Evolutionary conservation across 768 basidiomycete genomes (phyloP), one percentile per base, ranked within the genome.

Genomic region (Tricholoma furcatifolium): DNA sequence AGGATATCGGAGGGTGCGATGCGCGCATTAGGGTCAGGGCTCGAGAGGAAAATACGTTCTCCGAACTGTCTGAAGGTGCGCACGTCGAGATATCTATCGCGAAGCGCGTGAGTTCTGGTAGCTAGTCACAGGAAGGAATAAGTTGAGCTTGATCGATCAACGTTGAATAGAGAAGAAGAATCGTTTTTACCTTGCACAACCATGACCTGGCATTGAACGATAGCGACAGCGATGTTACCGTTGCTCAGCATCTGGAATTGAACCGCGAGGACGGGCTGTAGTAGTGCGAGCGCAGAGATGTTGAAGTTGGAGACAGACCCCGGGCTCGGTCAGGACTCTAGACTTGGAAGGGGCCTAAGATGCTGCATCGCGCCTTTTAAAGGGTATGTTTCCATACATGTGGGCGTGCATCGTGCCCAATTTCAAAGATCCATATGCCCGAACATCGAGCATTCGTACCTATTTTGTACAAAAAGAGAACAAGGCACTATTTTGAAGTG

Each of bases 121-220:
- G 82, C 87, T 88, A 47, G 40, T 18, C 1, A 7, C 15, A 4
- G 20, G 6, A 1, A 4, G 20, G 6, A 1, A 10, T 30, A 20
- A 10, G 35, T 20, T 39, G 2, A 35, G 43, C 27, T 27, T 7
- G 7, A 51, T 21, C 21, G 18, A 24, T 44, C 55, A 57, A 59
- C 54, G 38, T 42, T 43, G 47, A 12, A 31, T 32, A 47, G 31
- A 23, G 6, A 1, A 38, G n/a, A 21, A 24, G 5, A 35, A 30
- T n/a, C 40, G 40, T 23, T 51, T 67, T 51, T 60, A 85, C 87
- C 81, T 81, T 85, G 82, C 21, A 88, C 82, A 55, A 89, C 65
- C 74, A 79, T 80, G 31, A 89, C 81, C 63, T 83, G 80, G 60
- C 79, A 81, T 58, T 83, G 81, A 42, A 88, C 83, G 53, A 88